Base-by-base conservation (phyloP, 352 stramenopile genomes). In the Blastocystis sp. region DNA sequence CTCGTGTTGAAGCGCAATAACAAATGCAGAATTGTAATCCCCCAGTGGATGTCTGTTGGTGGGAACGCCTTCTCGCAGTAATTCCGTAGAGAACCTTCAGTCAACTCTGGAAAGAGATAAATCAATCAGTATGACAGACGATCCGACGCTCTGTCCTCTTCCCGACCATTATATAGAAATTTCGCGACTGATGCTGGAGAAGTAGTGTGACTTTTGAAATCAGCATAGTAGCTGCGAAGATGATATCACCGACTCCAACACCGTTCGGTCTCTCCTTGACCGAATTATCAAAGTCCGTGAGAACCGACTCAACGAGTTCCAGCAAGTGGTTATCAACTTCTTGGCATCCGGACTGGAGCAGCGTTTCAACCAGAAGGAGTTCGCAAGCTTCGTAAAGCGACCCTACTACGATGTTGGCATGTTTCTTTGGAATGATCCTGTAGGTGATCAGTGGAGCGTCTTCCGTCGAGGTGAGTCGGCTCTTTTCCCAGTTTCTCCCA, bases 11-110 rank as follows among this genome's bases (percentile, higher is more conserved):
- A 85, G 40, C 69, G 46, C 27, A 67, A 85, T 24, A 73, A 73
- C 14, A 85, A 85, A 63, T 85, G 75, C 40, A 57, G 63, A 64
- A 72, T 85, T 46, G 49, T 85, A 46, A 75, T 85, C 49, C 75
- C 75, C 0, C 14, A 53, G 3, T 85, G 75, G 75, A 65, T 85
- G 29, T 54, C 48, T 44, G 16, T 72, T 34, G 42, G 75, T 85
- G 27, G 8, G 32, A 27, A 72, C 27, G 53, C 8, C n/a, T 63
- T 18, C 21, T 32, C 6, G n/a, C 21, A 14, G 27, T 63, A 16
- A 40, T n/a, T 11, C 0, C 11, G 46, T 64, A 81, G 69, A 42
- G 24, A 48, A 81, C 40, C 38, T 81, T 14, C 24, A 42, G n/a
- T 46, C 9, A 24, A n/a, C 48, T n/a, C 27, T 81, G 6, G 69